Percentiles rank a stretch among this genome's conserved stretches.
Conservation (phyloP, 768 basidiomycete genomes). For the Mrakia gelida region DNA sequence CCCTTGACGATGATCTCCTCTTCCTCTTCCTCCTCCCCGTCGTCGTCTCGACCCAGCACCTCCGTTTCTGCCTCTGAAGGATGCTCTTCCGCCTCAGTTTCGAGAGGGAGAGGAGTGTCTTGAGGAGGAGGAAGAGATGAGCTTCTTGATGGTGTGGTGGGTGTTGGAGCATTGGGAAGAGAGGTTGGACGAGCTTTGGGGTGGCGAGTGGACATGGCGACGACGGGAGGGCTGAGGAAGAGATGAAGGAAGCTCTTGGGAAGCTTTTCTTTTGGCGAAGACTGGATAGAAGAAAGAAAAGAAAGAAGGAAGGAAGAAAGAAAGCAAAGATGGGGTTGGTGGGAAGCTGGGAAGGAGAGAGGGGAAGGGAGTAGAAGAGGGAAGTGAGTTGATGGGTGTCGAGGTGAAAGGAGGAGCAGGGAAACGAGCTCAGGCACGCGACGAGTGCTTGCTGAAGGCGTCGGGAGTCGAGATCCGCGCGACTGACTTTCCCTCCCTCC, state of each 20-base stretch:
- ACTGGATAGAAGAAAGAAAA: background rate
- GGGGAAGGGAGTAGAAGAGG: background rate
- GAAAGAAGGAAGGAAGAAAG: background rate
- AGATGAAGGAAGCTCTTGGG: background rate
- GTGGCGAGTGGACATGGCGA: constrained; percentile 2
- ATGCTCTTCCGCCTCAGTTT: background rate
- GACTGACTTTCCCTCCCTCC: too few species aligned
- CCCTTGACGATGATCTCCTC: background rate
- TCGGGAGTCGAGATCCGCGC: too few species aligned
- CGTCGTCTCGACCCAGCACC: background rate
- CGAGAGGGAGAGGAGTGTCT: too few species aligned
- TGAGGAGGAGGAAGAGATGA: background rate
- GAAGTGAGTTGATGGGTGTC: too few species aligned
- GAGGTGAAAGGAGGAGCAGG: too few species aligned
- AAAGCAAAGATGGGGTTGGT: background rate
- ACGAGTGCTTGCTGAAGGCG: too few species aligned
- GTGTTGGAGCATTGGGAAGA: background rate
- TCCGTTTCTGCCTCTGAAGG: background rate
- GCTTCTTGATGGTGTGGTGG: background rate
- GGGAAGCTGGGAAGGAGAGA: background rate
- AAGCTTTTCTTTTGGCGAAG: background rate
- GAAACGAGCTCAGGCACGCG: too few species aligned
- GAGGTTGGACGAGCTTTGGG: background rate
- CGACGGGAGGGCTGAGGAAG: background rate
- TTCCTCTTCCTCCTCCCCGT: background rate